These are phyloP conservation scores for Trichoderma gamsii DNA, from an alignment of 495 filamentous ascomycete species.

Conservation along the genomic window DNA sequence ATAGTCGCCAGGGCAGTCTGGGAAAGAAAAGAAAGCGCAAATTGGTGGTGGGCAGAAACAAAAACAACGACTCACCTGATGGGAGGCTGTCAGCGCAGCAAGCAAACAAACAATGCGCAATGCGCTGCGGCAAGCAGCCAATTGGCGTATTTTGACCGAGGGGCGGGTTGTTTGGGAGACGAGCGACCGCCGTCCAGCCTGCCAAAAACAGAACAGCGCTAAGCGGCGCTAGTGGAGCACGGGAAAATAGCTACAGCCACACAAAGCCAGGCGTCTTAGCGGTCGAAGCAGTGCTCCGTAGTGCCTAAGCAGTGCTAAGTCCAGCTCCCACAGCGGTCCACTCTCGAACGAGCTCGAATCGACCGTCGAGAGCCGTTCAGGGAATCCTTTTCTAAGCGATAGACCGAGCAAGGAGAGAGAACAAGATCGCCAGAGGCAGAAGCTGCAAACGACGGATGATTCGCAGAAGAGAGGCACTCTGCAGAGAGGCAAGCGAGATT, in stretches of 20 bases:
- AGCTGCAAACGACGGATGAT: neutral
- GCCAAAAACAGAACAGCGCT: slow-evolving; percentile 11
- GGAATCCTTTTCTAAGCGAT: neutral
- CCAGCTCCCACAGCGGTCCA: neutral
- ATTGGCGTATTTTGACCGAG: slow-evolving; percentile 3
- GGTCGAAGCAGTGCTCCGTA: neutral
- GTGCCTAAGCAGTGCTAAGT: neutral
- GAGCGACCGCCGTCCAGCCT: neutral
- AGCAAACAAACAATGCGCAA: slow-evolving; percentile 14
- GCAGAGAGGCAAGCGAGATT: slow-evolving; percentile 5
- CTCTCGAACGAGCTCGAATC: neutral
- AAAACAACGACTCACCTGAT: neutral
- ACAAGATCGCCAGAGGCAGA: neutral
- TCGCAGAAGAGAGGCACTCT: neutral
- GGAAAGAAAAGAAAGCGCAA: neutral
- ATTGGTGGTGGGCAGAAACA: neutral
- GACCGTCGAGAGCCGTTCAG: neutral
- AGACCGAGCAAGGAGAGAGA: neutral
- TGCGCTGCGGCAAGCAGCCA: neutral
- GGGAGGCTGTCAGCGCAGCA: slow-evolving; percentile 4
- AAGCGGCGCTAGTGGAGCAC: neutral
- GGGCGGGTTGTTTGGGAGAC: slow-evolving; percentile 13
- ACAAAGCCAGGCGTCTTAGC: neutral
- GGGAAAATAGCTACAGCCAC: slow-evolving; percentile 1
- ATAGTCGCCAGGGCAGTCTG: neutral